These are phyloP conservation scores for Heliosperma pusillum DNA, from an alignment of 148 eudicot genomes.

Conservation along the genomic window DNA sequence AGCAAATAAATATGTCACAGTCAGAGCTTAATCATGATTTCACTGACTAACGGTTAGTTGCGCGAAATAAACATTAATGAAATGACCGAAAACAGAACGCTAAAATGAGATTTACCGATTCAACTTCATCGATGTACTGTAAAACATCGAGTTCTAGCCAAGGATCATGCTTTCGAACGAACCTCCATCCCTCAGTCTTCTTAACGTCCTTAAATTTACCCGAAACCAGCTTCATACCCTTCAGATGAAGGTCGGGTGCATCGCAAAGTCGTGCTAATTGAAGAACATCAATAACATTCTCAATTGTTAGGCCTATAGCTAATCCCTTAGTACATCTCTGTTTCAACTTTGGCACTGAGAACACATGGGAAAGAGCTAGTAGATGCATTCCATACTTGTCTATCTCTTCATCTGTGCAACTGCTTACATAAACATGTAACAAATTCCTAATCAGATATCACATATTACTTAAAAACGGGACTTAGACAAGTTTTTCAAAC, in stretches of 20 bases:
- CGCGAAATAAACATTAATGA: too few relatives aligned
- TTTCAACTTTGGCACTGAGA: conserved; percentile 70
- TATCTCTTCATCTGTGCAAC: conserved; percentile 72
- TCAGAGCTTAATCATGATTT: neutral
- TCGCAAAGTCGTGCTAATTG: conserved; percentile 85
- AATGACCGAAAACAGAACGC: neutral
- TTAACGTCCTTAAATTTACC: conserved; percentile 53
- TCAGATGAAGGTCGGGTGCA: conserved; percentile 78
- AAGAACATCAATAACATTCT: conserved; percentile 72
- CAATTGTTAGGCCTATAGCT: conserved; percentile 46
- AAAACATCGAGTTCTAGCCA: conserved; percentile 78
- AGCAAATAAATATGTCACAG: too few relatives aligned
- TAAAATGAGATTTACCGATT: conserved; percentile 41
- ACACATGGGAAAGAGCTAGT: conserved; percentile 78
- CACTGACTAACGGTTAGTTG: neutral
- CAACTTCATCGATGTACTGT: conserved; percentile 87
- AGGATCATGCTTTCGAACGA: conserved; percentile 73
- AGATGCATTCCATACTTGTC: conserved; percentile 80
- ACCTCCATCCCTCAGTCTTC: conserved; percentile 83
- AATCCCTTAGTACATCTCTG: conserved; percentile 64
- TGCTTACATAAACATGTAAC: conserved; percentile 22
- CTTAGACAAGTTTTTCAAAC: too few relatives aligned
- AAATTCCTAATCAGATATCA: neutral
- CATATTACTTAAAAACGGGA: too few relatives aligned
- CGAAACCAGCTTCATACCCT: conserved; percentile 55